Evolutionary conservation across 345 rosid genomes (phyloP).

Genomic region (Physaria fendleri): DNA sequence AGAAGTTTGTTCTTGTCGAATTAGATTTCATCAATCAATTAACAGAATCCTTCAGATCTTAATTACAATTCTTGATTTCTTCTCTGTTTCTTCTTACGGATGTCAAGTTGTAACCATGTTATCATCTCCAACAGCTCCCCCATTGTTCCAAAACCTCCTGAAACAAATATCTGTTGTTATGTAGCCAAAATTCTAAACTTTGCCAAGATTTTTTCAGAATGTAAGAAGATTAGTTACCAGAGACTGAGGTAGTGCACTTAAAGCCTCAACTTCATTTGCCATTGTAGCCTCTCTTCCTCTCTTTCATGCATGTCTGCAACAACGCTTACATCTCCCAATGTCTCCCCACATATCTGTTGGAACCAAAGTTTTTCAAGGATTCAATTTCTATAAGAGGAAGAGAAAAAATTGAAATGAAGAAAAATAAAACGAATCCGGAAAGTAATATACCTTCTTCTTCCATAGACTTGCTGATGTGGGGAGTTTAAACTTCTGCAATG

Average conservation of each 20-base stretch:
- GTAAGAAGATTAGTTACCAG: too few relatives aligned
- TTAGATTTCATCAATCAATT: not conserved
- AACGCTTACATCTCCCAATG: slow-evolving; percentile 70
- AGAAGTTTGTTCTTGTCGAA: slow-evolving; percentile 43
- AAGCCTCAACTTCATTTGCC: slow-evolving; percentile 90
- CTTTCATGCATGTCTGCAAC: slow-evolving; percentile 94
- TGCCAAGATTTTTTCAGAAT: too few relatives aligned
- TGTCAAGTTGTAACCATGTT: too few relatives aligned
- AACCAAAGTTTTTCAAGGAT: too few relatives aligned
- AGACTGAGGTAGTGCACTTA: slow-evolving; percentile 68
- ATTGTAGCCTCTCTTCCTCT: slow-evolving; percentile 84
- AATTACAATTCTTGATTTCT: not conserved
- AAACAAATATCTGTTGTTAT: too few relatives aligned
- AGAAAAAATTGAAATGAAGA: too few relatives aligned
- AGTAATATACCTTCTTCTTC: too few relatives aligned
- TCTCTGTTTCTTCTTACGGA: not conserved
- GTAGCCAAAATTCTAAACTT: too few relatives aligned
- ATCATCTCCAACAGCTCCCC: slow-evolving; percentile 93
- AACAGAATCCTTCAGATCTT: not conserved
- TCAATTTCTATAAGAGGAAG: too few relatives aligned
- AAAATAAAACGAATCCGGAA: too few relatives aligned
- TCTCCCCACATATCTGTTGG: slow-evolving; percentile 73
- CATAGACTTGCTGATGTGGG: too few relatives aligned
- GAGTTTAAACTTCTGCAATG: too few relatives aligned
- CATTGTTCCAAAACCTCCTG: slow-evolving; percentile 97